These are phyloP conservation scores for Venustampulla echinocandica DNA, from an alignment of 495 filamentous ascomycete species.

Conservation along the genomic window DNA sequence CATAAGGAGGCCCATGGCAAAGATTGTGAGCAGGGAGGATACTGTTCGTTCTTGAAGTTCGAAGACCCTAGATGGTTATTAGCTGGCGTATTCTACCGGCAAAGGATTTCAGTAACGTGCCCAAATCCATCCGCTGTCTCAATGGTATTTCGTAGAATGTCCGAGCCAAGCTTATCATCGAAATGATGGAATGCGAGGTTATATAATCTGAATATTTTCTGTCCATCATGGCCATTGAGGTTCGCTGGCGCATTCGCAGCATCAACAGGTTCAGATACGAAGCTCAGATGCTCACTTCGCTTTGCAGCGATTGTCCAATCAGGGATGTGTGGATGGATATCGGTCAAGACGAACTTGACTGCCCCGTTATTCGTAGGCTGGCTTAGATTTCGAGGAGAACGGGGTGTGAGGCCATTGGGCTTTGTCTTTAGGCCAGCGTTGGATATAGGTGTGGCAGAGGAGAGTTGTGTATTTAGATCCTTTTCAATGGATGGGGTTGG, in stretches of 20 bases:
- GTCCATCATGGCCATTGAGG: slow-evolving; percentile 28
- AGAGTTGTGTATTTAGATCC: slow-evolving; percentile 39
- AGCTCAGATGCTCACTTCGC: slow-evolving; percentile 44
- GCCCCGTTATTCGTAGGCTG: slow-evolving; percentile 17
- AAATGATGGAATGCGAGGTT: slow-evolving; percentile 75
- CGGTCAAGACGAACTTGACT: slow-evolving; percentile 58
- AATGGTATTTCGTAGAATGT: slow-evolving; percentile 53
- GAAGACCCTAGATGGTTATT: slow-evolving; percentile 44
- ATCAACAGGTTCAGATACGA: slow-evolving; percentile 50
- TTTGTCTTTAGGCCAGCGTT: slow-evolving; percentile 14
- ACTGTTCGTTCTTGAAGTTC: slow-evolving; percentile 58
- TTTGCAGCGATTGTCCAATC: slow-evolving; percentile 49
- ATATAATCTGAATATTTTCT: slow-evolving; percentile 54
- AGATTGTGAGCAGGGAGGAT: slow-evolving; percentile 43
- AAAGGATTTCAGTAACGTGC: slow-evolving; percentile 30
- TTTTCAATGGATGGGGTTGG: slow-evolving; percentile 56
- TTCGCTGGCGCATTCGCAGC: slow-evolving; percentile 44
- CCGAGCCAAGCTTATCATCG: slow-evolving; percentile 47
- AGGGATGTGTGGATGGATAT: slow-evolving; percentile 56
- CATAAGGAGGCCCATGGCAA: slow-evolving; percentile 45
- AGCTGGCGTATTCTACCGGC: neutral
- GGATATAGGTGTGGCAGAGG: neutral
- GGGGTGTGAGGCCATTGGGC: slow-evolving; percentile 11
- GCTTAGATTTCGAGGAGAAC: slow-evolving; percentile 10
- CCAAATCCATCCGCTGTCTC: slow-evolving; percentile 57